phyloP scores from a whole-genome alignment of 2,329 filamentous ascomycete genomes.

The Samsoniella hepiali region DNA sequence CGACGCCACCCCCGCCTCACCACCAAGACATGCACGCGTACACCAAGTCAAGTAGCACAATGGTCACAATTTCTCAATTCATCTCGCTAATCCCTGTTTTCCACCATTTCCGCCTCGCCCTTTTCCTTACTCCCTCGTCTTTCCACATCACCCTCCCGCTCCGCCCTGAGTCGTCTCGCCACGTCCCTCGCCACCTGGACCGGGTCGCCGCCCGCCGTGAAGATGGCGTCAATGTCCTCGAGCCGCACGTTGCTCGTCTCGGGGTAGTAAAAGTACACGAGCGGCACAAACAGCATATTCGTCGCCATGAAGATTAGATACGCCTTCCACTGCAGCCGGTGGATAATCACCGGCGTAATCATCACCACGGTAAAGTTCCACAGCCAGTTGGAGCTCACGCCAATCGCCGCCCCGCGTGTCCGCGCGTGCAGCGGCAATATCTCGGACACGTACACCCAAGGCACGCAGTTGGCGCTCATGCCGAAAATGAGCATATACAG shows the following conservation, averaged over 20 bases:
- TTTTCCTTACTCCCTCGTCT: not conserved
- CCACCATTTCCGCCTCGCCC: not conserved
- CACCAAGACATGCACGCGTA: not conserved
- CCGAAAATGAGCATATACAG: slow-evolving; percentile 23
- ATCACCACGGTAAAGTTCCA: slow-evolving; percentile 42
- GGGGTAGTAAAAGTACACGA: slow-evolving; percentile 47
- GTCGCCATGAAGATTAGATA: slow-evolving; percentile 52
- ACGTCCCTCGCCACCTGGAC: slow-evolving; percentile 19
- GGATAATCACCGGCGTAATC: slow-evolving; percentile 49
- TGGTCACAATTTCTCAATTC: not conserved
- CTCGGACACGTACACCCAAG: slow-evolving; percentile 38
- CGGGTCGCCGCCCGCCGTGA: slow-evolving; percentile 27
- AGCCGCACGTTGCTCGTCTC: slow-evolving; percentile 49
- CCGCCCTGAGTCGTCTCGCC: not conserved
- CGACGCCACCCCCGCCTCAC: not conserved
- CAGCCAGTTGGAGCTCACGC: slow-evolving; percentile 36
- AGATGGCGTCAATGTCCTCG: slow-evolving; percentile 51
- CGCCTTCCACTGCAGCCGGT: slow-evolving; percentile 46
- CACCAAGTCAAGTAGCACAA: too few relatives aligned
- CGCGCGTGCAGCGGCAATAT: slow-evolving; percentile 32
- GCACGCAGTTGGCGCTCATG: slow-evolving; percentile 31
- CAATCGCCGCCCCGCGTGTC: slow-evolving; percentile 32
- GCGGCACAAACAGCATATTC: slow-evolving; percentile 43
- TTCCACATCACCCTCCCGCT: not conserved
- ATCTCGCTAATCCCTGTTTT: not conserved